Conservation (phyloP, 2,329 filamentous ascomycete species). For the Arthrobotrys iridis region DNA sequence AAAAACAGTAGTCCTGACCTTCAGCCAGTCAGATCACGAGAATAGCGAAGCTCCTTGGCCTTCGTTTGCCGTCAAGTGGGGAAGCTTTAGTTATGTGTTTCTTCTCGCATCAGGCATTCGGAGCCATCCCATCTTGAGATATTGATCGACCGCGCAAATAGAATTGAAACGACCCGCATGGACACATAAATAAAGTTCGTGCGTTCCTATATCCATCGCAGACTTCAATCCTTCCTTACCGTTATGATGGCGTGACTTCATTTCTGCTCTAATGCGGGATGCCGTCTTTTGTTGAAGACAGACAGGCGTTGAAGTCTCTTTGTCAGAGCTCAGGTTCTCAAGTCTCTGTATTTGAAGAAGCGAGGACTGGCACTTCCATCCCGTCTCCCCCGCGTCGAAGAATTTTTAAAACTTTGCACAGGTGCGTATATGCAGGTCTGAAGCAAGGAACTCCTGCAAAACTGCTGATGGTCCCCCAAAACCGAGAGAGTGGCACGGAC, state of each 20-base stretch:
- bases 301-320: background rate
- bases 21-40: constrained; percentile 11
- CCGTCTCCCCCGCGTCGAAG: background rate
- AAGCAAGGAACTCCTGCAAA: constrained; percentile 1
- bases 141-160: constrained; percentile 17
- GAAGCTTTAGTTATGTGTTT: background rate
- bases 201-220: background rate
- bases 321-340: background rate
- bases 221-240: background rate
- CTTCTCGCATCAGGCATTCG: background rate
- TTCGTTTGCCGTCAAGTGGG: background rate
- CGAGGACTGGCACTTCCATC: constrained; percentile 12
- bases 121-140: constrained; percentile 15
- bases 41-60: constrained; percentile 11
- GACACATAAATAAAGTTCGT: background rate
- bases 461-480: background rate
- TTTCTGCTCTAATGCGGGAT: background rate
- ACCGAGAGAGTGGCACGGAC: background rate
- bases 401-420: constrained; percentile 3
- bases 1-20: background rate
- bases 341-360: background rate
- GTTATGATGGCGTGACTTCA: background rate
- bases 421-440: background rate
- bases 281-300: background rate
- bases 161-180: constrained; percentile 9